These are phyloP conservation scores for Didymellaceae sp. DNA, from an alignment of 2,329 filamentous ascomycete species.

Conservation along the genomic window DNA sequence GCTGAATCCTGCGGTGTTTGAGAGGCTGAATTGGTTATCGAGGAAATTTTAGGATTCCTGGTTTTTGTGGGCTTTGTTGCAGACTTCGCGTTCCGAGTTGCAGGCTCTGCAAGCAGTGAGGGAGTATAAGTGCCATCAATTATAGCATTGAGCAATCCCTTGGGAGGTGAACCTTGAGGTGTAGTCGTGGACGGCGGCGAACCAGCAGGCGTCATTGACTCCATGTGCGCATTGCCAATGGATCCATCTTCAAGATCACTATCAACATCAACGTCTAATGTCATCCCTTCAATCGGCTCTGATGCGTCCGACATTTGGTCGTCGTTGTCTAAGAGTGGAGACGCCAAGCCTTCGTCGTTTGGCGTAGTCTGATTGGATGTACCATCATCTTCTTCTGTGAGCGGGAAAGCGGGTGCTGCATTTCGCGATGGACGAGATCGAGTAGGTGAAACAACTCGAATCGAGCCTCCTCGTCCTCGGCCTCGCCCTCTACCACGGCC, in stretches of 20 bases:
- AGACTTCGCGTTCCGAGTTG: slow-evolving; percentile 15
- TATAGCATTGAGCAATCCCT: slow-evolving; percentile 23
- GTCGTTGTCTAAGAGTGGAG: slow-evolving; percentile 29
- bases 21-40: slow-evolving; percentile 28
- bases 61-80: slow-evolving; percentile 7
- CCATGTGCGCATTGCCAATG: slow-evolving; percentile 20
- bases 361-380: slow-evolving; percentile 45
- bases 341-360: slow-evolving; percentile 23
- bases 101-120: slow-evolving; percentile 11
- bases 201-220: slow-evolving; percentile 21
- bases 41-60: slow-evolving; percentile 30
- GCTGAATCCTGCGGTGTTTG: slow-evolving; percentile 37
- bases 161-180: slow-evolving; percentile 29
- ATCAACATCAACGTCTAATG: slow-evolving; percentile 21
- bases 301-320: slow-evolving; percentile 21
- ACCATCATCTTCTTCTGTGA: slow-evolving; percentile 46
- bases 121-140: slow-evolving; percentile 17
- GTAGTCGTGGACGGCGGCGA: slow-evolving; percentile 20
- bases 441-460: slow-evolving; percentile 34
- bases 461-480: slow-evolving; percentile 31
- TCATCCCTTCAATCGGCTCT: slow-evolving; percentile 18
- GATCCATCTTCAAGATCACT: slow-evolving; percentile 24
- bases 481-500: slow-evolving; percentile 39
- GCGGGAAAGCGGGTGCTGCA: slow-evolving; percentile 41
- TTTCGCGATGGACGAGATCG: slow-evolving; percentile 42